Percentiles rank a stretch among this genome's conserved stretches.
phyloP scores from a whole-genome alignment of 176 grass and related monocot genomes.

The Eleusine indica region DNA sequence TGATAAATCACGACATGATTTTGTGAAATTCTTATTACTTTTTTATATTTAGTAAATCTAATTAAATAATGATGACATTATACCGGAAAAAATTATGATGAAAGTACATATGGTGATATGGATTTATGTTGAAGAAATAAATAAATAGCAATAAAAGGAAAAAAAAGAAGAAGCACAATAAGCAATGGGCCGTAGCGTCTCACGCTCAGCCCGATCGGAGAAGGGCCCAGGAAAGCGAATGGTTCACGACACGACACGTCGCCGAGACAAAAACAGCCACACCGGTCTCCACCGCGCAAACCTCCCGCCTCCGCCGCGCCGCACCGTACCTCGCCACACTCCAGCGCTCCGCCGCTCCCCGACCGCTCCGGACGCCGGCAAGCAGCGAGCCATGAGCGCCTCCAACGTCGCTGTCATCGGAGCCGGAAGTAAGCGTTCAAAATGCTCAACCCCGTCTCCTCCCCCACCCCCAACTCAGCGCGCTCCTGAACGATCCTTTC shows the following conservation, averaged over 20 bases:
- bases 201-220: not conserved
- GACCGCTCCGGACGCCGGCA: conserved; percentile 7
- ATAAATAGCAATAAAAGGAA: not conserved
- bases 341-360: not conserved
- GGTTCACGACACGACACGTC: not conserved
- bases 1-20: too few species aligned
- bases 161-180: not conserved
- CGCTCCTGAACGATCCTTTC: not conserved
- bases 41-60: too few species aligned
- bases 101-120: too few species aligned
- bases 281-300: conserved; percentile 15
- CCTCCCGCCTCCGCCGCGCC: conserved; percentile 3
- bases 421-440: conserved; percentile 66
- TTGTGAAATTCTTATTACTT: too few species aligned
- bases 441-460: not conserved
- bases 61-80: too few species aligned
- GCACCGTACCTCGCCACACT: not conserved
- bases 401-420: conserved; percentile 75
- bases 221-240: not conserved
- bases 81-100: too few species aligned
- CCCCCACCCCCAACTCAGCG: not conserved
- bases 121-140: too few species aligned
- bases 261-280: not conserved
- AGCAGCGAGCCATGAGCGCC: conserved; percentile 40
- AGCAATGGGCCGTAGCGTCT: not conserved